A percentile compares a stretch with the other conserved stretches of the same genome.
phyloP scores from a whole-genome alignment of 306 rosid species.

The Fragaria nilgerrensis region DNA sequence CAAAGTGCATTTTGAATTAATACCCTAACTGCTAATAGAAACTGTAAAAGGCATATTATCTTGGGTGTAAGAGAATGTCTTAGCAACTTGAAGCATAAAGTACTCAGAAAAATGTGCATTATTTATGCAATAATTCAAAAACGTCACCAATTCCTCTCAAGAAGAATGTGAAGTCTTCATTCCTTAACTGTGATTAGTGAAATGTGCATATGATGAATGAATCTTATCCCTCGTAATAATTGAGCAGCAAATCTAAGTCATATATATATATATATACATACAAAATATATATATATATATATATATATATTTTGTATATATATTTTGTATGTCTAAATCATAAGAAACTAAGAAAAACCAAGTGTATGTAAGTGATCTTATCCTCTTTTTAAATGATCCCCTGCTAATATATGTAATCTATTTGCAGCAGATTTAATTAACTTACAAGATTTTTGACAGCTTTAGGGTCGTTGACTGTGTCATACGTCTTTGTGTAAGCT shows the following conservation, averaged over 20 bases:
- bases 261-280: no score
- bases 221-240: conserved; percentile 39
- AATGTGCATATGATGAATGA: conserved; percentile 33
- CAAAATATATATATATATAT: no score
- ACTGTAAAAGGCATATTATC: conserved; percentile 10
- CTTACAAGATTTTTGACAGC: no score
- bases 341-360: not conserved
- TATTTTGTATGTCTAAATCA: not conserved
- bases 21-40: not conserved
- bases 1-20: conserved; percentile 23
- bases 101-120: conserved; percentile 20
- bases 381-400: not conserved
- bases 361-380: not conserved
- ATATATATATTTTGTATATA: no score
- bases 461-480: no score
- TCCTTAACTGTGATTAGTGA: conserved; percentile 7
- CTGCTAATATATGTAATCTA: no score
- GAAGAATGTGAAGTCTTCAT: conserved; percentile 8
- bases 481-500: no score
- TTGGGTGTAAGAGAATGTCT: conserved; percentile 32
- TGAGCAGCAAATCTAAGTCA: conserved; percentile 22
- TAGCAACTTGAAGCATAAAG: conserved; percentile 37
- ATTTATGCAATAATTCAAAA: conserved; percentile 20
- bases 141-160: conserved; percentile 21
- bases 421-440: no score